Evolutionary conservation across 495 filamentous ascomycete genomes (phyloP), one percentile per base, ranked within the genome.

Genomic region (Neurospora africana): DNA sequence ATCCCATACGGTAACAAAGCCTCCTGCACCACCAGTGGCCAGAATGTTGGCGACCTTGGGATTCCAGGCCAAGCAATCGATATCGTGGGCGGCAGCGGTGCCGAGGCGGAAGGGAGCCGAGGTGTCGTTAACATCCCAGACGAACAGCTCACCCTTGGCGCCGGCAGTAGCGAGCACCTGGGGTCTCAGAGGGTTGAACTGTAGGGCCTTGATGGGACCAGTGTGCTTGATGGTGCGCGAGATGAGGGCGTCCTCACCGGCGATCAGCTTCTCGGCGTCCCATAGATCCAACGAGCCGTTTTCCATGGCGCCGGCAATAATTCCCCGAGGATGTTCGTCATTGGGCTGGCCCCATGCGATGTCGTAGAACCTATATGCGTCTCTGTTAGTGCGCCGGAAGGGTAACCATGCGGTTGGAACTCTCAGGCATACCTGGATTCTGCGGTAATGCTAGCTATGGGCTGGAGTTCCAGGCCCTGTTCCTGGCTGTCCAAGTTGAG

Each of bases 1-100:
- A 84, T 99, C 95, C 95, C 95, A 99, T 4, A 99, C 94, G 13
- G 95, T 98, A 36, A 98, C 94, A 77, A 97, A 97, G 13, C 95
- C 95, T 23, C 93, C 95, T 75, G 89, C 93, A 78, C 95, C 94
- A 74, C 95, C 95, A 15, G 95, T 97, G 36, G 93, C 96, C 73
- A 98, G 82, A 77, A 99, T 99, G 81, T 99, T 94, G 27, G 94
- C 86, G 44, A 98, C 94, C 84, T 97, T 98, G 77, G 94, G 94
- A 83, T 99, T 99, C 95, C 95, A 99, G 75, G 97, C 95, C 76
- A 98, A 83, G 72, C 93, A 94, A 74, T 98, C 94, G 74, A 98
- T 91, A 76, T 98, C 96, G 78, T 98, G 95, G 92, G 90, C 75
- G 17, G 93, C 92, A 61, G 92, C 87, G 71, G 90, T 95, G 68